Evolutionary conservation across 768 basidiomycete genomes (phyloP).

Genomic region (Clitopilus passeckerianus): DNA sequence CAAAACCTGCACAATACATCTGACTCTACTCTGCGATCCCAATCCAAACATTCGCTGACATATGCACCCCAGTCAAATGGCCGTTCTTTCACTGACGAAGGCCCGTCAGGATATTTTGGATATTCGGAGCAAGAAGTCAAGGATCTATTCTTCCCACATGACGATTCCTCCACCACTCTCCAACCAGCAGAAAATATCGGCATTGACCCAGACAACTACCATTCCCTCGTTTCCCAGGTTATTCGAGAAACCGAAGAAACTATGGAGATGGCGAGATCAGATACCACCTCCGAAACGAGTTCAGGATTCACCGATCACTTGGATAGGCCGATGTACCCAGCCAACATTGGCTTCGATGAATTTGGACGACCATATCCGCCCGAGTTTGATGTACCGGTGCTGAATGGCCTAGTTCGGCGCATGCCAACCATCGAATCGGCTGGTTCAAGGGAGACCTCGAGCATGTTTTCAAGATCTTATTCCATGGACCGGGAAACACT

Average conservation of each 20-base stretch:
- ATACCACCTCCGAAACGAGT: conserved; percentile 10
- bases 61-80: conserved; percentile 8
- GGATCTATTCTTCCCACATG: not conserved
- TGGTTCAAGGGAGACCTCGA: conserved; percentile 55
- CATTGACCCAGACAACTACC: conserved; percentile 45
- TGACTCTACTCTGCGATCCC: conserved; percentile 15
- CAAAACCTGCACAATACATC: conserved; percentile 12
- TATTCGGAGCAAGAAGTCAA: not conserved
- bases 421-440: conserved; percentile 83
- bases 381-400: conserved; percentile 50
- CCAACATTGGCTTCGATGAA: conserved; percentile 38
- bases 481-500: conserved; percentile 13
- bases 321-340: conserved; percentile 16
- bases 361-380: conserved; percentile 41
- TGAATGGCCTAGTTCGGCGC: conserved; percentile 61
- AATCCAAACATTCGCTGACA: conserved; percentile 11
- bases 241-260: conserved; percentile 49
- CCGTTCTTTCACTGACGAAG: conserved; percentile 13
- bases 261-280: conserved; percentile 28
- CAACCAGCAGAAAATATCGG: conserved; percentile 16
- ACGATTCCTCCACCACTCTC: not conserved
- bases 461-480: conserved; percentile 18
- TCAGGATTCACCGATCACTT: not conserved
- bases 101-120: not conserved
- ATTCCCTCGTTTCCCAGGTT: conserved; percentile 43